Percentiles rank a stretch among this genome's conserved stretches.
Evolutionary conservation across 2,329 filamentous ascomycete species (phyloP).

Genomic region (Colletotrichum eleusines): DNA sequence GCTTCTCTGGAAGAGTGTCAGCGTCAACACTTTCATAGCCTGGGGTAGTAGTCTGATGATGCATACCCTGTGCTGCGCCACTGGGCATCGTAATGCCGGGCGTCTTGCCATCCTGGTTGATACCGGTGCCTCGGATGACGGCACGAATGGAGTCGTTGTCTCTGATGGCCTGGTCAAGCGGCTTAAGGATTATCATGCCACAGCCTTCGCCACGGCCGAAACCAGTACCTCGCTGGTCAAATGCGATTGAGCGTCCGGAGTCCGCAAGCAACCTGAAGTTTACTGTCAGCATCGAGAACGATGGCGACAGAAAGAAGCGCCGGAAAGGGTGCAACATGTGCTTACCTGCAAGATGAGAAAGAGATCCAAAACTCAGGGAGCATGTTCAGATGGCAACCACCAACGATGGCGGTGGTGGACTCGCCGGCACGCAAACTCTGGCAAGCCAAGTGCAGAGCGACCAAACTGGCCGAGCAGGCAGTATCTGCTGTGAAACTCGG

Average conservation of each 20-base stretch:
- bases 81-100: constrained; percentile 70
- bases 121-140: constrained; percentile 62
- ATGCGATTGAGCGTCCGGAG: constrained; percentile 62
- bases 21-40: constrained; percentile 2
- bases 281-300: constrained; percentile 5
- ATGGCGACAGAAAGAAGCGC: neutral
- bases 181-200: constrained; percentile 68
- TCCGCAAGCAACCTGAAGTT: constrained; percentile 61
- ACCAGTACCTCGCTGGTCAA: constrained; percentile 51
- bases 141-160: constrained; percentile 68
- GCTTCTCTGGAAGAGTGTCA: constrained; percentile 48
- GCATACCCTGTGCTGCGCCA: constrained; percentile 57
- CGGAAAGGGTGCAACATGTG: neutral
- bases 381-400: constrained; percentile 61
- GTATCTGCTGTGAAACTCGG: constrained; percentile 66
- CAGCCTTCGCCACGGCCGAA: constrained; percentile 73
- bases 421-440: constrained; percentile 63
- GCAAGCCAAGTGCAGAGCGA: constrained; percentile 63
- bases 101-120: constrained; percentile 68
- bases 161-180: constrained; percentile 63
- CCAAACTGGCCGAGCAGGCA: constrained; percentile 64
- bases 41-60: neutral
- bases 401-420: constrained; percentile 59
- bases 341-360: constrained; percentile 58
- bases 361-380: constrained; percentile 61